Evolutionary conservation across 495 filamentous ascomycete species (phyloP).

Genomic region (Lasiosphaeria ovina): DNA sequence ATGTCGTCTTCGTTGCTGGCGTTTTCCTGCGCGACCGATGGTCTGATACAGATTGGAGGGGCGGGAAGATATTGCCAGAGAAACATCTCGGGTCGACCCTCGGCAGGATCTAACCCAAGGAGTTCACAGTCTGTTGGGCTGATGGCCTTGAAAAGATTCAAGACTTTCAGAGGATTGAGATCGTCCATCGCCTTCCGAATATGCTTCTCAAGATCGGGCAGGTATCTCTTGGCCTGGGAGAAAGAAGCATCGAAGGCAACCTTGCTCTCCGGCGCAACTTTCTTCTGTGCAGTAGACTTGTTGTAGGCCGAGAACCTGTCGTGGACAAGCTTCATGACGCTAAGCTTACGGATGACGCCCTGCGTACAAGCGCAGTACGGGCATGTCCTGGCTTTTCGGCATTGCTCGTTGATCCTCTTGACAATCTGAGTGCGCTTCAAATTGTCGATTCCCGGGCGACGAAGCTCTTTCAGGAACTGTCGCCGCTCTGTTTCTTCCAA

Average conservation of each 20-base stretch:
- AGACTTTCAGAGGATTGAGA: slow-evolving; percentile 80
- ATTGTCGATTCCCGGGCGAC: slow-evolving; percentile 81
- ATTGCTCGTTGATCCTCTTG: slow-evolving; percentile 84
- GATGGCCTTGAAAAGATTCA: slow-evolving; percentile 88
- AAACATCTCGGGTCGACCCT: slow-evolving; percentile 93
- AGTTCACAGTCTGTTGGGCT: slow-evolving; percentile 85
- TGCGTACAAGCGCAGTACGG: slow-evolving; percentile 74
- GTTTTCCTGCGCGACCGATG: slow-evolving; percentile 85
- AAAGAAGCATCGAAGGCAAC: slow-evolving; percentile 82
- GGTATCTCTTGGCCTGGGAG: slow-evolving; percentile 65
- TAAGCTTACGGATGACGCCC: slow-evolving; percentile 83
- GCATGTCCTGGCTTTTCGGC: slow-evolving; percentile 78
- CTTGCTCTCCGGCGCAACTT: slow-evolving; percentile 75
- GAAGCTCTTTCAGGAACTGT: slow-evolving; percentile 69
- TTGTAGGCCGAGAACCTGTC: slow-evolving; percentile 88
- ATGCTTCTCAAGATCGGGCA: slow-evolving; percentile 84
- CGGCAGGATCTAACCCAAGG: slow-evolving; percentile 78
- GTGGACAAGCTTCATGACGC: slow-evolving; percentile 87
- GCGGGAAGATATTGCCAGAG: slow-evolving; percentile 96
- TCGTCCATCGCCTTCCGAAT: slow-evolving; percentile 90
- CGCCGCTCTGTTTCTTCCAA: slow-evolving; percentile 74
- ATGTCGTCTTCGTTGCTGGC: slow-evolving; percentile 95
- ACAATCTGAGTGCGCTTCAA: slow-evolving; percentile 72
- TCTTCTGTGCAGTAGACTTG: slow-evolving; percentile 78
- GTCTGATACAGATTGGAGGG: slow-evolving; percentile 88